phyloP scores from a whole-genome alignment of 148 eudicot species.

The Euryodendron excelsum region DNA sequence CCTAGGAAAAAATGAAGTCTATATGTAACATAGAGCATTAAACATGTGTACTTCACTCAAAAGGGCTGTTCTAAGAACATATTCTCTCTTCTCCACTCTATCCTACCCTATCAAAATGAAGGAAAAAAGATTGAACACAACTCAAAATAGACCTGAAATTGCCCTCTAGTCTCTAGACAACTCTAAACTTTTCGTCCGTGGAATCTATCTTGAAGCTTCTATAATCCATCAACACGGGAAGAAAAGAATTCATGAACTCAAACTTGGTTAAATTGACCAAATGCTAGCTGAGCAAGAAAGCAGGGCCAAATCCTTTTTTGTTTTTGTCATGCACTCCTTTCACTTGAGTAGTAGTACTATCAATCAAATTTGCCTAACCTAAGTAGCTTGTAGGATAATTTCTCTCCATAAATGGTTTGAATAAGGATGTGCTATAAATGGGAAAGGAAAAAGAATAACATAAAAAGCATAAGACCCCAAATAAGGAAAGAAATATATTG shows the following conservation, averaged over 20 bases:
- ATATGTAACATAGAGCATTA: background rate
- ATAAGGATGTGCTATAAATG: no score
- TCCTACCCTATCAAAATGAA: no score
- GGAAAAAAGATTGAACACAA: background rate
- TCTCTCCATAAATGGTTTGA: background rate
- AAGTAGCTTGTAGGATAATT: background rate
- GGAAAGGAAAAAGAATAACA: no score
- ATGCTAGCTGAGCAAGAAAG: background rate
- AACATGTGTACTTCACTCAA: background rate
- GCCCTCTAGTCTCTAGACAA: background rate
- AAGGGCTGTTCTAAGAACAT: background rate
- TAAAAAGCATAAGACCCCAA: no score
- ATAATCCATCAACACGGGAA: no score
- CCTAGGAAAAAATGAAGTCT: background rate
- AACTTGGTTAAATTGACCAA: background rate
- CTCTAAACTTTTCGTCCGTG: background rate
- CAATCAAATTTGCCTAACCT: background rate
- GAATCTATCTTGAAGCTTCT: background rate
- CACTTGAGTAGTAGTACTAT: background rate
- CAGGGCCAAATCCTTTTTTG: background rate
- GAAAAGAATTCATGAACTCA: background rate
- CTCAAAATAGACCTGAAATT: background rate
- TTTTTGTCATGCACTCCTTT: background rate
- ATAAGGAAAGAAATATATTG: no score
- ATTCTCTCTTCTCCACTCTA: no score